Percentiles rank a stretch among this genome's conserved stretches.
phyloP scores from a whole-genome alignment of 371 early-diverging fungal genomes.

The Pancytospora philotis region DNA sequence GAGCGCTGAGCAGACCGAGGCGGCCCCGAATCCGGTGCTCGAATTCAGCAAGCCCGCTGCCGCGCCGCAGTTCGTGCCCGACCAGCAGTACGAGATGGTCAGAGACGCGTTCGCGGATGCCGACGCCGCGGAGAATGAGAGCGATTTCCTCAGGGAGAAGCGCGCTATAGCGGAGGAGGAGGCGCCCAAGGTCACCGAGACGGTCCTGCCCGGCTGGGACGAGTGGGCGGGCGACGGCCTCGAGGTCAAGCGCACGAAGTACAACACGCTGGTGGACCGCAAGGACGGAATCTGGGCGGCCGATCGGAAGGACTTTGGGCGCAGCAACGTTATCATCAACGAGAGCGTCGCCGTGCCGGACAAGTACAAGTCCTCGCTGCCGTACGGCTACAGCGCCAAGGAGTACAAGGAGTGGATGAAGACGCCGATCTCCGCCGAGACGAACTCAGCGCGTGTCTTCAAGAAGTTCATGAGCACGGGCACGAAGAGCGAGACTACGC shows the following conservation, averaged over 20 bases:
- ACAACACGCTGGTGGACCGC: slow-evolving; percentile 39
- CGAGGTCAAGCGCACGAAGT: slow-evolving; percentile 36
- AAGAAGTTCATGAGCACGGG: slow-evolving; percentile 7
- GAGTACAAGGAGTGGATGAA: slow-evolving; percentile 39
- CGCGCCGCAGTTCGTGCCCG: not conserved
- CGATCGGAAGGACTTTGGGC: slow-evolving; percentile 56
- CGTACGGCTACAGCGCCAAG: slow-evolving; percentile 44
- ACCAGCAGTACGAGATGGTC: slow-evolving; percentile 31
- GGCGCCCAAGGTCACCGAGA: slow-evolving; percentile 46
- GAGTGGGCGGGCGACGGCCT: slow-evolving; percentile 55
- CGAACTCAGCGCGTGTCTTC: slow-evolving; percentile 17
- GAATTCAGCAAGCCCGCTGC: slow-evolving; percentile 1
- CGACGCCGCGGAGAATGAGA: slow-evolving; percentile 26
- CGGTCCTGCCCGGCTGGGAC: slow-evolving; percentile 55
- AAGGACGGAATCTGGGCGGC: slow-evolving; percentile 49
- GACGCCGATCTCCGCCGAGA: slow-evolving; percentile 17
- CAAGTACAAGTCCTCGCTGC: slow-evolving; percentile 45
- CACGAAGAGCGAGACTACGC: not conserved
- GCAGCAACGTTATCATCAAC: slow-evolving; percentile 57
- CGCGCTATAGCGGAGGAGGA: slow-evolving; percentile 34
- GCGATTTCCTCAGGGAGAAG: slow-evolving; percentile 55
- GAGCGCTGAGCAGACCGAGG: slow-evolving; percentile 1
- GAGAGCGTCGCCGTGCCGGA: slow-evolving; percentile 39
- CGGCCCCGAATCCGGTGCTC: not conserved
- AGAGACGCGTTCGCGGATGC: slow-evolving; percentile 28